phyloP scores from a whole-genome alignment of 495 filamentous ascomycete genomes.

The Hypoxylon trugodes region DNA sequence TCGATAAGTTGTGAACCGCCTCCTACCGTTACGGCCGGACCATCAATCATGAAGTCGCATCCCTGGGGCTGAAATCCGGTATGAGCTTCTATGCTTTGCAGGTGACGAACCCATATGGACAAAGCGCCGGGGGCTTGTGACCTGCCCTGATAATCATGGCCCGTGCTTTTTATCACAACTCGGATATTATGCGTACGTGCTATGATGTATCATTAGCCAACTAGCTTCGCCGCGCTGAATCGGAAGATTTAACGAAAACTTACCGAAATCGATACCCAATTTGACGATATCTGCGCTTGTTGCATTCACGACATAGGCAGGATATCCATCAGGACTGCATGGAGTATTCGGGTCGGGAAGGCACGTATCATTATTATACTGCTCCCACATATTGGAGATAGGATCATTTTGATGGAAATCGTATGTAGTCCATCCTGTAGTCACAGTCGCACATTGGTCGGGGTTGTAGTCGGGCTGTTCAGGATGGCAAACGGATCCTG shows the following conservation, averaged over 20 bases:
- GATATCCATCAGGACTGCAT: slow-evolving; percentile 55
- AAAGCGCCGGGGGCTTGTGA: slow-evolving; percentile 59
- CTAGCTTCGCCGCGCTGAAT: not conserved
- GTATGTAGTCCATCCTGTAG: slow-evolving; percentile 45
- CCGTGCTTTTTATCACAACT: slow-evolving; percentile 69
- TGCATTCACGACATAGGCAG: slow-evolving; percentile 58
- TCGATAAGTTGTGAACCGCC: slow-evolving; percentile 51
- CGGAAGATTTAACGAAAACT: not conserved
- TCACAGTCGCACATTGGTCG: slow-evolving; percentile 45
- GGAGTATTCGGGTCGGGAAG: slow-evolving; percentile 48
- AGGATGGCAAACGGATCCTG: slow-evolving; percentile 65
- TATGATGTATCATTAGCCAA: slow-evolving; percentile 22
- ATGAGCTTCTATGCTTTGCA: slow-evolving; percentile 50
- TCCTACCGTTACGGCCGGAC: slow-evolving; percentile 49
- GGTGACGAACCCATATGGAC: slow-evolving; percentile 60
- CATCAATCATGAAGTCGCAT: slow-evolving; percentile 47
- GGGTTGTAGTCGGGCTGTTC: slow-evolving; percentile 46
- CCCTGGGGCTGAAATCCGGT: slow-evolving; percentile 48
- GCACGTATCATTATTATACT: slow-evolving; percentile 57
- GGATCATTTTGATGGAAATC: slow-evolving; percentile 50
- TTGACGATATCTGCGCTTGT: slow-evolving; percentile 53
- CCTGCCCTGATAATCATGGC: slow-evolving; percentile 67
- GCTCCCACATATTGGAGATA: slow-evolving; percentile 51
- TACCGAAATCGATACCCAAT: slow-evolving; percentile 53
- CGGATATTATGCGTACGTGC: slow-evolving; percentile 63